phyloP scores from a whole-genome alignment of 306 rosid species.

The Dalbergia oliveri region DNA sequence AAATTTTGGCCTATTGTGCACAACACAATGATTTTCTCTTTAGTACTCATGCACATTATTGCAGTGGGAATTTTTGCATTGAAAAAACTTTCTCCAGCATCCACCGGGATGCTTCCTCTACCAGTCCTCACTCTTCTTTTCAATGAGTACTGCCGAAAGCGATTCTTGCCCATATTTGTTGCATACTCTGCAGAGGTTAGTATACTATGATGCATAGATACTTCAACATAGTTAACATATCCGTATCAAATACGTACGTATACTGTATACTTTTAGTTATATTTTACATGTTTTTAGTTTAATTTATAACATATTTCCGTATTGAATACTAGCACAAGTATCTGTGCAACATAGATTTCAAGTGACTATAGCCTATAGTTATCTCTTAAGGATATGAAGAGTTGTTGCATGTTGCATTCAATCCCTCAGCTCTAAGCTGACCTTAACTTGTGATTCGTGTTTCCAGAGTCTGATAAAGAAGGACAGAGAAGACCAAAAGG shows the following conservation, averaged over 20 bases:
- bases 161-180: conserved; percentile 80
- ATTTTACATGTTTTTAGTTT: too few relatives aligned
- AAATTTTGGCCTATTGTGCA: conserved; percentile 95
- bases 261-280: too few relatives aligned
- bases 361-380: neutral
- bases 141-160: conserved; percentile 92
- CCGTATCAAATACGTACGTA: too few relatives aligned
- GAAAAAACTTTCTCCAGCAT: conserved; percentile 66
- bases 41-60: conserved; percentile 90
- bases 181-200: conserved; percentile 88
- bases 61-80: conserved; percentile 90
- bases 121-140: conserved; percentile 91
- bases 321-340: too few relatives aligned
- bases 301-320: too few relatives aligned
- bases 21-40: conserved; percentile 85
- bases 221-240: too few relatives aligned
- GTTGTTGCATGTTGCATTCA: conserved; percentile 16
- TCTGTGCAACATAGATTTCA: neutral
- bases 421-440: conserved; percentile 15
- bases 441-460: conserved; percentile 32
- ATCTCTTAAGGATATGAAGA: neutral
- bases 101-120: conserved; percentile 71
- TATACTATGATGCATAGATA: too few relatives aligned
- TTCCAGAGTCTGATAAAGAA: conserved; percentile 85
- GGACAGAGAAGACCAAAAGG: conserved; percentile 76